Evolutionary conservation across 352 stramenopile species (phyloP).

Genomic region (Pythium monospermum): DNA sequence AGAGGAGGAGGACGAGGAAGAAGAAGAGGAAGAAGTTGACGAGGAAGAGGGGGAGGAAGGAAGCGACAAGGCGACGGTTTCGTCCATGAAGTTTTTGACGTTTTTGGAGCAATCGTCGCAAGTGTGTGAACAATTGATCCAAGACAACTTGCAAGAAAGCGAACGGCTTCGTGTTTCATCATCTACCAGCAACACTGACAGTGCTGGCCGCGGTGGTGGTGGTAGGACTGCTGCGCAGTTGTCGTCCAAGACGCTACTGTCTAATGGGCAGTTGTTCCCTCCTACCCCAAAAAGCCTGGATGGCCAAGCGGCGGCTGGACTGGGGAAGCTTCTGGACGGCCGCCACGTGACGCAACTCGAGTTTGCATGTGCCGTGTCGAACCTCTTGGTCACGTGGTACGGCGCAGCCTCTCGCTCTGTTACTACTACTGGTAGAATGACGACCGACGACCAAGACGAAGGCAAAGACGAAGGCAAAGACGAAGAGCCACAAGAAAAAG

Average conservation of each 20-base stretch:
- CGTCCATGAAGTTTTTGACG: constrained; percentile 45
- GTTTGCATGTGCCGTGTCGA: constrained; percentile 50
- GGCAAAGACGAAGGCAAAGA: not conserved
- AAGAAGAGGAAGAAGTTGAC: constrained; percentile 6
- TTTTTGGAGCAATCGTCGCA: constrained; percentile 59
- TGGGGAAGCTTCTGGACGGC: constrained; percentile 28
- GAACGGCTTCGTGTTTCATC: too few species aligned
- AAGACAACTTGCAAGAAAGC: constrained; percentile 41
- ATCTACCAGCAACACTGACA: too few species aligned
- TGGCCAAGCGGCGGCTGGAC: constrained; percentile 16
- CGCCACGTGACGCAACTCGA: constrained; percentile 32
- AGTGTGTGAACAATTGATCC: constrained; percentile 46
- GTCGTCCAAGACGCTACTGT: constrained; percentile 7
- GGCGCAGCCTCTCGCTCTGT: constrained; percentile 3
- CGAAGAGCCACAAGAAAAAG: constrained; percentile 2
- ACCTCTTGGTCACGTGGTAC: constrained; percentile 42
- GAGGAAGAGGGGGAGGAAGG: constrained; percentile 1
- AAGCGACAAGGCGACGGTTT: constrained; percentile 17
- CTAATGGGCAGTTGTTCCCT: constrained; percentile 31
- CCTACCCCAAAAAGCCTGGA: constrained; percentile 31
- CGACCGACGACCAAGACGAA: not conserved
- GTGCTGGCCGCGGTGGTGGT: too few species aligned
- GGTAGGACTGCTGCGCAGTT: constrained; percentile 11
- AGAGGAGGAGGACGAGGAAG: constrained; percentile 16
- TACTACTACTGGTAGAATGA: not conserved